Conservation (phyloP, 306 rosid genomes). For the Myrica gale region DNA sequence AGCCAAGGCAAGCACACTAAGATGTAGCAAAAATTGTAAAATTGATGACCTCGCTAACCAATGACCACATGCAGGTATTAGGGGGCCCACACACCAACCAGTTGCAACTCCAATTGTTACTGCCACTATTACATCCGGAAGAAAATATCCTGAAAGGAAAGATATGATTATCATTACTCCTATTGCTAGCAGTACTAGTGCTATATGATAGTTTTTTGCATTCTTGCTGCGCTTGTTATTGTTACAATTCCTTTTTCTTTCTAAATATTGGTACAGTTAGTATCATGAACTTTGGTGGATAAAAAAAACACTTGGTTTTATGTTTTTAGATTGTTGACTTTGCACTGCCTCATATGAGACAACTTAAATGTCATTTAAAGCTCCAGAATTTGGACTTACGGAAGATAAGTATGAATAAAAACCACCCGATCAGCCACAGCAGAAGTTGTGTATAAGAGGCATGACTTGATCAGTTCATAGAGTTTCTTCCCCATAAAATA, state of each 20-base stretch:
- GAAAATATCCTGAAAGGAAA: constrained; percentile 61
- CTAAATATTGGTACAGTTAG: too few relatives aligned
- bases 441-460: neutral
- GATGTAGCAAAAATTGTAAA: constrained; percentile 70
- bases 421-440: neutral
- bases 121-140: constrained; percentile 77
- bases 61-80: constrained; percentile 72
- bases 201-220: neutral
- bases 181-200: neutral
- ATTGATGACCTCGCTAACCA: constrained; percentile 84
- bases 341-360: neutral
- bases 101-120: constrained; percentile 69
- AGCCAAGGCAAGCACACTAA: constrained; percentile 70
- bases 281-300: too few relatives aligned
- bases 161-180: constrained; percentile 17
- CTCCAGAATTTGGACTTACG: neutral
- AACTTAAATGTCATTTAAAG: neutral
- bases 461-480: neutral
- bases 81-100: constrained; percentile 80
- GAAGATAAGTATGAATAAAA: neutral
- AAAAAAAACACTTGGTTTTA: too few relatives aligned
- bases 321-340: neutral
- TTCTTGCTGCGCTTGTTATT: neutral
- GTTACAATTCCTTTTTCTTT: too few relatives aligned
- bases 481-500: neutral